Conservation (phyloP, 495 filamentous ascomycete genomes). For the Friedmanniomyces endolithicus region DNA sequence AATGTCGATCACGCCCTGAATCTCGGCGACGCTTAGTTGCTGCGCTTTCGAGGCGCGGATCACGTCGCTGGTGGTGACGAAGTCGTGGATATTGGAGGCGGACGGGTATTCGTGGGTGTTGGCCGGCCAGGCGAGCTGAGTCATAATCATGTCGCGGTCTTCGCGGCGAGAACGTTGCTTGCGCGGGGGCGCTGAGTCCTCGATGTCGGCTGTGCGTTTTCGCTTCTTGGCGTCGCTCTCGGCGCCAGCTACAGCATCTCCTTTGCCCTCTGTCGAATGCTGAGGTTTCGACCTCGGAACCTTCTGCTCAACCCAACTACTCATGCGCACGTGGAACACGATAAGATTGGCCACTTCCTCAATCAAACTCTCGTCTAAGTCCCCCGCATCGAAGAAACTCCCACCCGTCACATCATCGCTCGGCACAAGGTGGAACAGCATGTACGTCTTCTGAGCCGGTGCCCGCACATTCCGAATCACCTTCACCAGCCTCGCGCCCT, state of each 20-base stretch:
- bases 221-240: conserved; percentile 5
- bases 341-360: conserved; percentile 54
- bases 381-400: conserved; percentile 81
- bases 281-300: neutral
- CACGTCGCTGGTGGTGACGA: conserved; percentile 52
- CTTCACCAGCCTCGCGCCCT: conserved; percentile 78
- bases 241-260: neutral
- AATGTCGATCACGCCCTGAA: conserved; percentile 70
- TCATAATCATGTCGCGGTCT: conserved; percentile 20
- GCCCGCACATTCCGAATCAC: conserved; percentile 49
- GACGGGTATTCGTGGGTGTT: conserved; percentile 66
- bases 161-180: conserved; percentile 24
- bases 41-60: conserved; percentile 38
- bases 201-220: conserved; percentile 18
- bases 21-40: conserved; percentile 54
- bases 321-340: conserved; percentile 54
- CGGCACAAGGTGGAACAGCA: conserved; percentile 54
- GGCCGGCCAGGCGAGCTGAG: conserved; percentile 49
- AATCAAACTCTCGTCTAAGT: conserved; percentile 78
- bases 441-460: conserved; percentile 53
- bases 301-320: conserved; percentile 40
- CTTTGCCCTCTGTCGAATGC: neutral
- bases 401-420: conserved; percentile 84
- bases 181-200: neutral
- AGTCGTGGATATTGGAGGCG: conserved; percentile 54